A percentile compares a stretch with the other conserved stretches of the same genome.
phyloP scores from a whole-genome alignment of 1,139 yeast species.

The Scheffersomyces lignicola region DNA sequence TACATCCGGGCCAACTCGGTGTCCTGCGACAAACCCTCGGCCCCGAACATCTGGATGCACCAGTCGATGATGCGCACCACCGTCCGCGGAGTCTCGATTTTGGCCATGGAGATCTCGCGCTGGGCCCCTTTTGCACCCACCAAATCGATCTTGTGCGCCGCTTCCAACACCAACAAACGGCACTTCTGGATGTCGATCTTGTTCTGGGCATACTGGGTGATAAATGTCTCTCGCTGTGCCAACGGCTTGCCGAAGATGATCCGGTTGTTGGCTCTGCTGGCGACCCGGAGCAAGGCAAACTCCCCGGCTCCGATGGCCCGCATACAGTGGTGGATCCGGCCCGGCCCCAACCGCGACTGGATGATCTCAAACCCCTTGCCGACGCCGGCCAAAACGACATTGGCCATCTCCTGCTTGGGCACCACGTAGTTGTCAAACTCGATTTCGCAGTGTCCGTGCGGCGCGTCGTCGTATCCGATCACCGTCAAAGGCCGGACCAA shows the following conservation, averaged over 20 bases:
- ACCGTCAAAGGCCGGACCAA: slow-evolving; percentile 57
- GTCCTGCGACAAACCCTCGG: slow-evolving; percentile 68
- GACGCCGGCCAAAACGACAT: slow-evolving; percentile 44
- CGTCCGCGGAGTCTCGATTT: slow-evolving; percentile 65
- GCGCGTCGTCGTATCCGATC: slow-evolving; percentile 71
- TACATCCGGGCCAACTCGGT: slow-evolving; percentile 60
- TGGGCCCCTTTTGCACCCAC: slow-evolving; percentile 58
- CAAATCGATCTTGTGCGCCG: slow-evolving; percentile 64
- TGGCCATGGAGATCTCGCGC: slow-evolving; percentile 66
- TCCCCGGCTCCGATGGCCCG: slow-evolving; percentile 68
- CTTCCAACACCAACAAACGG: slow-evolving; percentile 59
- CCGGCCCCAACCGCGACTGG: slow-evolving; percentile 72
- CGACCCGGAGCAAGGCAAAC: slow-evolving; percentile 53
- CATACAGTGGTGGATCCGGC: slow-evolving; percentile 77
- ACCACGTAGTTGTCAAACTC: slow-evolving; percentile 53
- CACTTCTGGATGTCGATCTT: slow-evolving; percentile 61
- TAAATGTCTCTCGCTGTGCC: slow-evolving; percentile 54
- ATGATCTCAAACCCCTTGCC: slow-evolving; percentile 70
- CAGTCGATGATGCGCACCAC: slow-evolving; percentile 58
- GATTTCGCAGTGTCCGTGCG: slow-evolving; percentile 73
- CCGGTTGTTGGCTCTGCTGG: slow-evolving; percentile 56
- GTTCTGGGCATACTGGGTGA: slow-evolving; percentile 53
- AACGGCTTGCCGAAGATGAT: slow-evolving; percentile 58
- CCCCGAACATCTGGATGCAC: slow-evolving; percentile 71
- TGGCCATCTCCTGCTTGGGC: slow-evolving; percentile 38